Percentiles rank a stretch among this genome's conserved stretches.
Conservation (phyloP, 2,329 filamentous ascomycete species). For the Boeremia lycopersici region DNA sequence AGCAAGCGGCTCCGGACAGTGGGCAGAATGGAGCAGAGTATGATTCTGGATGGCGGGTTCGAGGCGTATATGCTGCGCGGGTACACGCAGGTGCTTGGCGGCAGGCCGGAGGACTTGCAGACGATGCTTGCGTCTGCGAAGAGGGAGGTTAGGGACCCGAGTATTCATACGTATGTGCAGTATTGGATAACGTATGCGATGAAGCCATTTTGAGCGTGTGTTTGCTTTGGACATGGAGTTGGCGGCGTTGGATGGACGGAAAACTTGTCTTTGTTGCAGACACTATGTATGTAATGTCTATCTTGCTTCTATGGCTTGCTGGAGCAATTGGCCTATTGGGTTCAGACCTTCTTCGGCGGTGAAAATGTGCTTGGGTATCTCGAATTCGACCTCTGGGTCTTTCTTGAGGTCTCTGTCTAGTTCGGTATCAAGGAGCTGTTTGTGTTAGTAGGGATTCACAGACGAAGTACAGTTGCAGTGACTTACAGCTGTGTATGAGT, state of each 20-base stretch:
- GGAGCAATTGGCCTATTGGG: conserved; percentile 39
- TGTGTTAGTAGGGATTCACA: not conserved
- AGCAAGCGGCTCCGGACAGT: conserved; percentile 27
- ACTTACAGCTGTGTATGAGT: conserved; percentile 82
- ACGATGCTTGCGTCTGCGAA: conserved; percentile 27
- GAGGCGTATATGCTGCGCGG: conserved; percentile 34
- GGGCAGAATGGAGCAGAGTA: conserved; percentile 27
- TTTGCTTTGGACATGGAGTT: not conserved
- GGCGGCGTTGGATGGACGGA: not conserved
- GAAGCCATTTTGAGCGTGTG: not conserved
- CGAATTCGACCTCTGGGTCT: conserved; percentile 85
- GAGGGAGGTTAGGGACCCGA: conserved; percentile 28
- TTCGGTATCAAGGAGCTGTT: conserved; percentile 80
- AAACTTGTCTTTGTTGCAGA: not conserved
- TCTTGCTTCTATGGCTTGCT: conserved; percentile 35
- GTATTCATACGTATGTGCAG: conserved; percentile 31
- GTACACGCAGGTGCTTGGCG: conserved; percentile 23
- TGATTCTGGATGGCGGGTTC: conserved; percentile 32
- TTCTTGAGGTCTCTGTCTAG: conserved; percentile 84
- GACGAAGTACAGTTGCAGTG: fast-evolving
- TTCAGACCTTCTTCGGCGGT: conserved; percentile 46
- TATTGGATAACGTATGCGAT: conserved; percentile 30
- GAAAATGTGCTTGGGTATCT: conserved; percentile 88
- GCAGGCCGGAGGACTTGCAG: conserved; percentile 23
- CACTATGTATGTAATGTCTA: conserved; percentile 18